A percentile compares a stretch with the other conserved stretches of the same genome.
These are phyloP conservation scores for Ophiostoma ips DNA, from an alignment of 2,329 filamentous ascomycete genomes.

Conservation along the genomic window DNA sequence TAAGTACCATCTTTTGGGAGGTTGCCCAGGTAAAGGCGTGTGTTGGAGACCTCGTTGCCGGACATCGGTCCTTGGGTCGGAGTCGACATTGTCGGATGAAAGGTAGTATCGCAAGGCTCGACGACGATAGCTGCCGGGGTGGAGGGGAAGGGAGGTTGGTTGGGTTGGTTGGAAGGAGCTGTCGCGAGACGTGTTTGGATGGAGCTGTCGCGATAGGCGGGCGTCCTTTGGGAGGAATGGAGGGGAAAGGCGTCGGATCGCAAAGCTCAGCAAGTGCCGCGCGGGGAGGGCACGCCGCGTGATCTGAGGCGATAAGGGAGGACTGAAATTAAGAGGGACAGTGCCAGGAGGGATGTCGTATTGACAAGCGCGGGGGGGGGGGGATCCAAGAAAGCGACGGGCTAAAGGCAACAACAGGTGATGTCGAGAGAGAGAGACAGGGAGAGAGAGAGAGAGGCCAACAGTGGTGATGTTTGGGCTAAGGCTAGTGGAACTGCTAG, in stretches of 20 bases:
- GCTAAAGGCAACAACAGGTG: background rate
- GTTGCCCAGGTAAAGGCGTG: slow-evolving; percentile 79
- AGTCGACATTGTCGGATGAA: slow-evolving; percentile 6
- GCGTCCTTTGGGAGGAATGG: background rate
- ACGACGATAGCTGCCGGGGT: too few species aligned
- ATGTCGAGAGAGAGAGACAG: background rate
- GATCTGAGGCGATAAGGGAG: background rate
- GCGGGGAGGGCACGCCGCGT: background rate
- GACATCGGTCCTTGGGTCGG: slow-evolving; percentile 2
- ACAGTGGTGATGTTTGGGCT: too few species aligned
- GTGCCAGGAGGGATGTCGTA: background rate
- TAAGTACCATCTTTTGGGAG: slow-evolving; percentile 81
- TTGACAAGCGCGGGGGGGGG: background rate
- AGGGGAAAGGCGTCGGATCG: background rate
- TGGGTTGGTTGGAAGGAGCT: too few species aligned
- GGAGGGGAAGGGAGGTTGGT: too few species aligned
- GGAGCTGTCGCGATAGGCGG: background rate
- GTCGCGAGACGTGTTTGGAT: background rate
- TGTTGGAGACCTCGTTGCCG: slow-evolving; percentile 71
- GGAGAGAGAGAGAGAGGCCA: too few species aligned
- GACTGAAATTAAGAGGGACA: too few species aligned
- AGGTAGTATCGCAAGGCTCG: too few species aligned
- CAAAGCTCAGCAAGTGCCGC: background rate
- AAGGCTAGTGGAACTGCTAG: too few species aligned
- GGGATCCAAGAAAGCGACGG: background rate